Conservation (phyloP, 2,329 filamentous ascomycete species). For the Nothomitra cinnamomea region DNA sequence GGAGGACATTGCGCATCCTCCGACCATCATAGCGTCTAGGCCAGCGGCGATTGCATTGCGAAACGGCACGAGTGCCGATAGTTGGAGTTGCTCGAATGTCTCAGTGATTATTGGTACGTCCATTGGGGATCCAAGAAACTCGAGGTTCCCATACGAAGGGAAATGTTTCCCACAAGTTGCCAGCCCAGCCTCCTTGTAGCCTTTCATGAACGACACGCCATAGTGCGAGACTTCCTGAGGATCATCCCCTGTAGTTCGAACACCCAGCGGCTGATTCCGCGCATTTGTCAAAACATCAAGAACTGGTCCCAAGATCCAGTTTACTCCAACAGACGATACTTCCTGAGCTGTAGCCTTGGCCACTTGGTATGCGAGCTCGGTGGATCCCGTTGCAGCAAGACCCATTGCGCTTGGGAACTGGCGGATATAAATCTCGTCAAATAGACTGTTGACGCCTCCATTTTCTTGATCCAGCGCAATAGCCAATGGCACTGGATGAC, state of each 20-base stretch:
- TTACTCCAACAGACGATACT: slow-evolving; percentile 81
- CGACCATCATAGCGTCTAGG: slow-evolving; percentile 88
- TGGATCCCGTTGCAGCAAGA: slow-evolving; percentile 76
- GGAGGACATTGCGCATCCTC: slow-evolving; percentile 83
- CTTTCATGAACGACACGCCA: slow-evolving; percentile 77
- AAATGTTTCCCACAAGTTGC: slow-evolving; percentile 92
- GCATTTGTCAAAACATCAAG: slow-evolving; percentile 89
- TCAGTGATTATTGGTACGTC: slow-evolving; percentile 95
- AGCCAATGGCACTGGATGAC: slow-evolving; percentile 72
- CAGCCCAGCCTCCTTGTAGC: slow-evolving; percentile 79
- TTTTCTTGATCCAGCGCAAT: slow-evolving; percentile 96
- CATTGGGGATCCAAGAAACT: slow-evolving; percentile 72
- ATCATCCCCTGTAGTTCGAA: slow-evolving; percentile 79
- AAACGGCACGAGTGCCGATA: slow-evolving; percentile 86
- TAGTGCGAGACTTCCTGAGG: slow-evolving; percentile 90
- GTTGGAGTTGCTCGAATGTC: slow-evolving; percentile 75
- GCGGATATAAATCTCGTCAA: slow-evolving; percentile 87
- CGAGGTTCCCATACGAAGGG: slow-evolving; percentile 85
- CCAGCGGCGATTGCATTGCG: slow-evolving; percentile 76
- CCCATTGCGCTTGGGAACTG: slow-evolving; percentile 98
- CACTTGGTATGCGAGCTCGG: slow-evolving; percentile 71
- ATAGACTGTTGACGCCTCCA: slow-evolving; percentile 91
- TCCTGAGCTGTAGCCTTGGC: slow-evolving; percentile 89
- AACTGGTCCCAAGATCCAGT: slow-evolving; percentile 86
- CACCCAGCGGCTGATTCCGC: slow-evolving; percentile 75